Evolutionary conservation across 2,329 filamentous ascomycete genomes (phyloP).

Genomic region (Aspergillus fumigatiaffinis): DNA sequence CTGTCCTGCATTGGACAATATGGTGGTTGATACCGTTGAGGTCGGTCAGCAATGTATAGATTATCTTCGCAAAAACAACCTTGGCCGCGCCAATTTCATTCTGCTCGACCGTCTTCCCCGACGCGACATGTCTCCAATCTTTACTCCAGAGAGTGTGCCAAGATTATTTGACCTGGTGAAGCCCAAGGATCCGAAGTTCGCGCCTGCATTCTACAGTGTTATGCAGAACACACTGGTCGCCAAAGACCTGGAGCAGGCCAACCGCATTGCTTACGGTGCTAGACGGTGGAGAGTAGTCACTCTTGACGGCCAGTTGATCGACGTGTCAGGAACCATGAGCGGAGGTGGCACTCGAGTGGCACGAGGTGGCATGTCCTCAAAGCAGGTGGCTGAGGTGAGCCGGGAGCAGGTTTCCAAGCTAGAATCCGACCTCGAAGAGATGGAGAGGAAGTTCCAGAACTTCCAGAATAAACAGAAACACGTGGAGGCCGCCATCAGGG

Average conservation of each 20-base stretch:
- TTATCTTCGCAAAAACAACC: slow-evolving; percentile 93
- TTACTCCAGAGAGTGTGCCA: slow-evolving; percentile 88
- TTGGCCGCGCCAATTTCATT: slow-evolving; percentile 95
- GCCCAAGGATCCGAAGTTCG: slow-evolving; percentile 81
- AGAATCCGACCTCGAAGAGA: slow-evolving; percentile 77
- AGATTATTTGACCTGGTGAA: slow-evolving; percentile 90
- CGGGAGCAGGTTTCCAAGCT: slow-evolving; percentile 87
- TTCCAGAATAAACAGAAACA: slow-evolving; percentile 82
- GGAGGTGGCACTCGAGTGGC: slow-evolving; percentile 90
- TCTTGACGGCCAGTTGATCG: slow-evolving; percentile 89
- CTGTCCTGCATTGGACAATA: slow-evolving; percentile 85
- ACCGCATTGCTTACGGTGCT: slow-evolving; percentile 91
- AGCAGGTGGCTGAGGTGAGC: slow-evolving; percentile 78
- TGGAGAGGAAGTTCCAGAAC: slow-evolving; percentile 77
- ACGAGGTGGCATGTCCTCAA: slow-evolving; percentile 93
- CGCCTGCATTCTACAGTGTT: slow-evolving; percentile 89
- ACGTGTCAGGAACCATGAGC: slow-evolving; percentile 98
- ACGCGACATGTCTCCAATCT: slow-evolving; percentile 72
- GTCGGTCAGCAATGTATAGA: slow-evolving; percentile 97
- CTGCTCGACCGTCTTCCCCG: slow-evolving; percentile 81
- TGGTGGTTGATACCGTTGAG: slow-evolving; percentile 94
- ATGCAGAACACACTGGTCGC: slow-evolving; percentile 94
- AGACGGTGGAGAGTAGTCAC: slow-evolving; percentile 96
- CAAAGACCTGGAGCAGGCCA: slow-evolving; percentile 88
- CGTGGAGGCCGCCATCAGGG: slow-evolving; percentile 68